These are phyloP conservation scores for Scortechinia acanthostroma DNA, from an alignment of 2,329 filamentous ascomycete species.

Conservation along the genomic window DNA sequence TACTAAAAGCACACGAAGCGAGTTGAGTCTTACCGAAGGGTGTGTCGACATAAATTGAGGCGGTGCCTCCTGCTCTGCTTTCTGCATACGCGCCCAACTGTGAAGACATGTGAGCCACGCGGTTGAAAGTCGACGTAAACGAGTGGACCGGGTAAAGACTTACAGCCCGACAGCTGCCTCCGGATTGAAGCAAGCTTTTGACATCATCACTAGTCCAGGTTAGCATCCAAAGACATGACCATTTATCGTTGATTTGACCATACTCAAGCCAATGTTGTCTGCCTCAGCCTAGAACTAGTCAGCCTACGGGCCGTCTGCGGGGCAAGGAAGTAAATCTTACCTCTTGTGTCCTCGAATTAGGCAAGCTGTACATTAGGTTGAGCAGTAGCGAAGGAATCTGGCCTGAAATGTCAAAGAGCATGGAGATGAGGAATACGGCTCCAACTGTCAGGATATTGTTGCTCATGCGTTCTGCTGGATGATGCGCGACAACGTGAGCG, in stretches of 20 bases:
- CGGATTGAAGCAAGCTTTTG: constrained; percentile 51
- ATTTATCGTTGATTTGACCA: constrained; percentile 4
- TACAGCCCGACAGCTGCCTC: constrained; percentile 41
- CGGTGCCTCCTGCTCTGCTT: constrained; percentile 28
- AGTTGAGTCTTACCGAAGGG: constrained; percentile 30
- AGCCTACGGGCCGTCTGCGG: constrained; percentile 5
- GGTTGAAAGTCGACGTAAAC: too few species aligned
- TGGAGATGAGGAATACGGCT: constrained; percentile 13
- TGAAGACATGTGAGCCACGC: too few species aligned
- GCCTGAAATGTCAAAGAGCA: constrained; percentile 28
- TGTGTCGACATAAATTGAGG: constrained; percentile 54
- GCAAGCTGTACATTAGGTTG: constrained; percentile 39
- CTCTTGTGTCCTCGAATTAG: constrained; percentile 49
- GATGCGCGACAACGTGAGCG: constrained; percentile 51
- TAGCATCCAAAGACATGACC: constrained; percentile 8
- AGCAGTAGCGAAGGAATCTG: constrained; percentile 27
- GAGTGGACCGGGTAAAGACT: too few species aligned
- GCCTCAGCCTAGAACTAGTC: constrained; percentile 42
- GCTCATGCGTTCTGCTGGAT: constrained; percentile 45
- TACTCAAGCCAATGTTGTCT: constrained; percentile 50
- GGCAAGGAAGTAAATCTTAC: constrained; percentile 11
- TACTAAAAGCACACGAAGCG: fast-evolving
- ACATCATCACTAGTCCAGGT: constrained; percentile 43
- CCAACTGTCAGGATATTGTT: constrained; percentile 20
- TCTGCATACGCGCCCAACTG: constrained; percentile 41